Evolutionary conservation across 176 grass and related monocot species (phyloP).

Genomic region (Cocos nucifera): DNA sequence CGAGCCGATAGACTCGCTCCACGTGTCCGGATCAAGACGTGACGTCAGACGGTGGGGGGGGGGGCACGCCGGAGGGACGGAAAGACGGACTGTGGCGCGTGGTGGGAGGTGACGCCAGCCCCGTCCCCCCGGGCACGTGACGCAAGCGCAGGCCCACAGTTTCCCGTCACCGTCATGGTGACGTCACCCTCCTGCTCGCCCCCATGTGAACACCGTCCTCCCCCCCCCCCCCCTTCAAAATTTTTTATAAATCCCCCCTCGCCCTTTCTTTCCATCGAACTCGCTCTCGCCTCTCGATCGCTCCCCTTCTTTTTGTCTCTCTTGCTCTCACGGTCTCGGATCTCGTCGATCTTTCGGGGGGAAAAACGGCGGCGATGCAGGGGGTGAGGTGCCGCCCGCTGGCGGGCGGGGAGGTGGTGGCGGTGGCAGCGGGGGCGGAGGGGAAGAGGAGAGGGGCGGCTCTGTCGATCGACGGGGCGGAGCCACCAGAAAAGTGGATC

Average conservation of each 20-base stretch:
- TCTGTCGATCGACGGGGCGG: conserved; percentile 51
- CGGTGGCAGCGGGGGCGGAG: neutral
- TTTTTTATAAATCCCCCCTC: neutral
- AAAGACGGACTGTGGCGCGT: neutral
- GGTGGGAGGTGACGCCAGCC: conserved; percentile 10
- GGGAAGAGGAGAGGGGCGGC: neutral
- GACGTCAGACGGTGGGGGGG: conserved; percentile 1
- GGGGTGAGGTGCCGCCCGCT: neutral
- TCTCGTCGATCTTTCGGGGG: too few relatives aligned
- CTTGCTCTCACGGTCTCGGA: too few relatives aligned
- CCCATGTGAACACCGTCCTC: conserved; percentile 35
- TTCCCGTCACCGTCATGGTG: conserved; percentile 24
- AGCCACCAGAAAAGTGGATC: conserved; percentile 43
- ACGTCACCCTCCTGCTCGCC: conserved; percentile 39
- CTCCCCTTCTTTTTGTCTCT: too few relatives aligned
- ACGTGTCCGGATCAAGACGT: neutral
- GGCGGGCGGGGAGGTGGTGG: conserved; percentile 23
- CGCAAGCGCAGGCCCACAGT: conserved; percentile 31
- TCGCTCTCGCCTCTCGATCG: too few relatives aligned
- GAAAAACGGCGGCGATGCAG: too few relatives aligned
- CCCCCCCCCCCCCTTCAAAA: conserved; percentile 6
- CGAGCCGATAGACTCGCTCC: neutral
- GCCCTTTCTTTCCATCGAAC: too few relatives aligned
- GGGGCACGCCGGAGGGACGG: neutral
- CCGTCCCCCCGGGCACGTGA: conserved; percentile 27